Evolutionary conservation across 2,329 filamentous ascomycete genomes (phyloP).

Genomic region (Colletotrichum graminicola): DNA sequence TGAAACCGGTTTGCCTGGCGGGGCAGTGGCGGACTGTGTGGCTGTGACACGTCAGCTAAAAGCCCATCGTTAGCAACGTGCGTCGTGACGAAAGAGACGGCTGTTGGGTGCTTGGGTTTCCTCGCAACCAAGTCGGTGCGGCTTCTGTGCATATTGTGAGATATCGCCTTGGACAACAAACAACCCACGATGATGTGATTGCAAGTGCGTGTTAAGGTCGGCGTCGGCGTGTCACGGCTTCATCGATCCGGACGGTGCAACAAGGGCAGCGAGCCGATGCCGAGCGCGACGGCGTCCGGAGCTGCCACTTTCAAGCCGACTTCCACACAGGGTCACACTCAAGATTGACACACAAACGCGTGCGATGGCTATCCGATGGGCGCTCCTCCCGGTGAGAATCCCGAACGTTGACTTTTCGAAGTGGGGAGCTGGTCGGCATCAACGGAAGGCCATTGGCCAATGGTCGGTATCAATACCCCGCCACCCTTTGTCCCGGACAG

Average conservation of each 20-base stretch:
- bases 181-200: not conserved
- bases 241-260: not conserved
- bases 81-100: not conserved
- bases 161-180: not conserved
- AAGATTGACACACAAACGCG: not conserved
- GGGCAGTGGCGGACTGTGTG: too few species aligned
- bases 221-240: not conserved
- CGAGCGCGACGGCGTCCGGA: constrained; percentile 16
- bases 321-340: not conserved
- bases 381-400: not conserved
- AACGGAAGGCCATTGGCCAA: not conserved
- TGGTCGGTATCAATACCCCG: not conserved
- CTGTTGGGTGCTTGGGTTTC: not conserved
- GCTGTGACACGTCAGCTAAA: not conserved
- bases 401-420: not conserved
- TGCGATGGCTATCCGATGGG: not conserved
- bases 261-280: constrained; percentile 1
- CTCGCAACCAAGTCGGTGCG: not conserved
- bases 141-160: not conserved
- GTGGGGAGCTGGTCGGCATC: not conserved
- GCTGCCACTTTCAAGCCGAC: not conserved
- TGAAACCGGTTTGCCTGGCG: not conserved
- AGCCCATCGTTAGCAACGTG: not conserved
- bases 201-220: not conserved
- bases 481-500: constrained; percentile 1